These are phyloP conservation scores for Talaromyces sp. DNA, from an alignment of 2,329 filamentous ascomycete species.

Conservation along the genomic window DNA sequence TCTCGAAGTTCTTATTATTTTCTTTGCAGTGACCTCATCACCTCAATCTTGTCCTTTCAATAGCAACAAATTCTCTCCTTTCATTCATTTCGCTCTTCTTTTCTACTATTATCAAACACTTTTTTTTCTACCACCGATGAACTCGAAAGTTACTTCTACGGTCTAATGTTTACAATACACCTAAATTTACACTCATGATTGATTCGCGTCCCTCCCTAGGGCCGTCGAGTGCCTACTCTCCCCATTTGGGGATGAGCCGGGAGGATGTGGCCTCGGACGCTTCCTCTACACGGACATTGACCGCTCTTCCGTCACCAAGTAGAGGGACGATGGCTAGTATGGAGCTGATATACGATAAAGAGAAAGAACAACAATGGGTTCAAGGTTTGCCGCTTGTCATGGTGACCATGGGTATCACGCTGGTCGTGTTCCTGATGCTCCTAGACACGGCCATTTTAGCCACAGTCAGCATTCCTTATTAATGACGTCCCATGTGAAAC, in stretches of 20 bases:
- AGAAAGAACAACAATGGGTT: background rate
- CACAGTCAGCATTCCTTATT: slow-evolving; percentile 31
- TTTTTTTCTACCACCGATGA: background rate
- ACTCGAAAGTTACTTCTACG: background rate
- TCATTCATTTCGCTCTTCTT: background rate
- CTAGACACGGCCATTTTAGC: slow-evolving; percentile 50
- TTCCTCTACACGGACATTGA: background rate
- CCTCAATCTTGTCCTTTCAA: background rate
- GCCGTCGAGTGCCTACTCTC: background rate
- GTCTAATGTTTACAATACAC: background rate
- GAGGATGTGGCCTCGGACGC: background rate
- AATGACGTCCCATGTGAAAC: background rate
- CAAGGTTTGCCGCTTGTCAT: slow-evolving; percentile 5
- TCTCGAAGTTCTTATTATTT: background rate
- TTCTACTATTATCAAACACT: background rate
- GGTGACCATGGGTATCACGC: slow-evolving; percentile 32
- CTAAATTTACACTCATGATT: background rate
- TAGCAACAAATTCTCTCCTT: background rate
- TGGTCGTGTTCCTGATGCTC: slow-evolving; percentile 44
- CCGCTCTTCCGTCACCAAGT: background rate
- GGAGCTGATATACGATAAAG: background rate
- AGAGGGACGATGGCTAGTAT: background rate
- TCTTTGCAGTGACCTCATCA: background rate
- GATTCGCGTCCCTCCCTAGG: background rate
- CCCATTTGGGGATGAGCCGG: background rate